These are phyloP conservation scores for Nephelium lappaceum DNA, from an alignment of 345 rosid genomes.

Conservation along the genomic window DNA sequence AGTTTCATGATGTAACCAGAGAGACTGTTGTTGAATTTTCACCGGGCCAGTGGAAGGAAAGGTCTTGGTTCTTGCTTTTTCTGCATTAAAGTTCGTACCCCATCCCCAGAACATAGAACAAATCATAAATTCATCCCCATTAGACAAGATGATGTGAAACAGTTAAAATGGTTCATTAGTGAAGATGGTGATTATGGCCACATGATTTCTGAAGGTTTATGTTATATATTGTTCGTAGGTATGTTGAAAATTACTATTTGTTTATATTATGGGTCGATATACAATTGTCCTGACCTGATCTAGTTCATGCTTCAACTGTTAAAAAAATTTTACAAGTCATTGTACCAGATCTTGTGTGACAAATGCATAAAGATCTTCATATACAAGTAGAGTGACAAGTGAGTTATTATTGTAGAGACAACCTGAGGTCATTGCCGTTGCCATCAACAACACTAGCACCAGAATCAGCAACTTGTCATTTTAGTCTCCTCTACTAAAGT, in stretches of 20 bases:
- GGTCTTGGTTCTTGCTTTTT: background rate
- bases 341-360: background rate
- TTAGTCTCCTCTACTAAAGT: no score
- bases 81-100: background rate
- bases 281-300: background rate
- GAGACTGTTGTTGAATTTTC: background rate
- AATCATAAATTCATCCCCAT: background rate
- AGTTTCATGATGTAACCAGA: background rate
- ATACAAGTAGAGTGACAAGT: background rate
- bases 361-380: background rate
- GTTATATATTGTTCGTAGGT: background rate
- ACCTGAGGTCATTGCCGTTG: no score
- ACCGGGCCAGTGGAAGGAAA: background rate
- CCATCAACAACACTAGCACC: background rate
- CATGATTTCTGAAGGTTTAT: background rate
- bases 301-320: background rate
- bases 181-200: background rate
- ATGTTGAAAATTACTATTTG: background rate
- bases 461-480: no score
- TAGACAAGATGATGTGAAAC: background rate
- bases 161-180: background rate
- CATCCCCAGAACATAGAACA: no score
- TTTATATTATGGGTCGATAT: background rate
- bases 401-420: background rate
- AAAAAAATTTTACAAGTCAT: background rate